Conservation (phyloP, 2,329 filamentous ascomycete genomes). For the Didymella exigua region DNA sequence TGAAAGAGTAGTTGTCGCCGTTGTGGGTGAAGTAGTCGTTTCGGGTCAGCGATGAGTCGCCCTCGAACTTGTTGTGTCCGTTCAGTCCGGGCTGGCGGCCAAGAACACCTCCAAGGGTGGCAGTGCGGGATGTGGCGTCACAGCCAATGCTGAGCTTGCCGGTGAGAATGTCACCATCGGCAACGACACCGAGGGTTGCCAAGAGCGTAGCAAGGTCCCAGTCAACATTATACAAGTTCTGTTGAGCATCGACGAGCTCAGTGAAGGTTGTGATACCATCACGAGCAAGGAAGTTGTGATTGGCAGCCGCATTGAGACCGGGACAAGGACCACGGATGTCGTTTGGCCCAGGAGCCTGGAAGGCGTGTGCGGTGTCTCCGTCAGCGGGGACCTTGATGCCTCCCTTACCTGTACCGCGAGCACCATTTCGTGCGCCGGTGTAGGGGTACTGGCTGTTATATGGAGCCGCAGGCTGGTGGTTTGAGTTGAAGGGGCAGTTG, state of each 20-base stretch:
- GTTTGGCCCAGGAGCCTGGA: conserved; percentile 25
- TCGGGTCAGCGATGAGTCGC: conserved; percentile 50
- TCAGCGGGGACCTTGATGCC: conserved; percentile 53
- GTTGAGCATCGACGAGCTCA: conserved; percentile 54
- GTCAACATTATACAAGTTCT: conserved; percentile 54
- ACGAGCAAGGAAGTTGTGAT: conserved; percentile 49
- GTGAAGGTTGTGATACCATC: conserved; percentile 52
- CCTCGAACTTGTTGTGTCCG: conserved; percentile 54
- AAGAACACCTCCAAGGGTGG: conserved; percentile 27
- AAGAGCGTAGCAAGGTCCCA: conserved; percentile 51
- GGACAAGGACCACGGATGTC: conserved; percentile 47
- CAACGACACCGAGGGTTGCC: conserved; percentile 48
- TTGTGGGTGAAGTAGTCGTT: conserved; percentile 49
- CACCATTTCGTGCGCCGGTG: conserved; percentile 51
- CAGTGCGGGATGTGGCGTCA: conserved; percentile 52
- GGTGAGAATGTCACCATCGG: conserved; percentile 52
- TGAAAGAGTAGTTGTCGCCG: conserved; percentile 50
- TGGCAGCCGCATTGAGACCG: conserved; percentile 52
- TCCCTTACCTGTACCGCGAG: conserved; percentile 50
- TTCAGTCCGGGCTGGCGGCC: conserved; percentile 52
- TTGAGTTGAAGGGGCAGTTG: conserved; percentile 31
- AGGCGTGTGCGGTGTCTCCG: conserved; percentile 45
- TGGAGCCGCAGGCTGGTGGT: conserved; percentile 31
- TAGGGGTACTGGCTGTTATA: conserved; percentile 44
- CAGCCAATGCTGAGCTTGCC: conserved; percentile 54